Base-by-base conservation (phyloP, 2,329 filamentous ascomycete genomes). In the Epichloe uncinata region DNA sequence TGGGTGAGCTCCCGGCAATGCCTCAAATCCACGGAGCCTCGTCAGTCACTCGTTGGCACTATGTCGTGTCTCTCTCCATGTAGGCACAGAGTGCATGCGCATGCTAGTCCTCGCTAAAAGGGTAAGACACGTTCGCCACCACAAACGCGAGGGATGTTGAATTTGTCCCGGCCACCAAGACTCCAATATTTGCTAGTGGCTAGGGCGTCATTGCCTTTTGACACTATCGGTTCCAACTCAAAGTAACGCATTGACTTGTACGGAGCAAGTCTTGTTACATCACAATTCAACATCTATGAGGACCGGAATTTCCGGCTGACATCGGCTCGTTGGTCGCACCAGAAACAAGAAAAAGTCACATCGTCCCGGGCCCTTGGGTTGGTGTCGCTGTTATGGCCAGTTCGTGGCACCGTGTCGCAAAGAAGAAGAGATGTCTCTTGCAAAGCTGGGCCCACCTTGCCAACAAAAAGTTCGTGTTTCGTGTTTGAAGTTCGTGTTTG, bases 301-400 rank as follows among this genome's bases (percentile, higher is more conserved):
- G 13, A 26, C 11, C 36, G 38, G 45, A 33, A 30, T 16, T n/a
- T 30, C 22, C 9, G 22, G 26, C 22, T 30, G 20, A n/a, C 35
- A 20, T 40, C 35, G 37, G n/a, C 38, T 35, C 16, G 16, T 48
- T 48, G 38, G 46, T 48, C 9, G 13, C 38, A 48, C 46, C n/a
- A 18, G 7, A 30, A 26, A 43, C 8, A 33, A 43, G 16, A 20
- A 45, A 13, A 45, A 20, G 33, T 35, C 40, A 35, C 46, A 42
- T 34, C 37, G 30, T 48, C 46, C 46, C 46, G 46, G 18, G 38
- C 38, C 38, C 26, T 42, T 48, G 46, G 46, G 26, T 22, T 41
- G 30, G 46, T 47, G 36, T n/a, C 40, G 16, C 18, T 22, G 9
- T 9, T 30, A 30, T 13, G 15, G n/a, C n/a, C 8, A 20, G 7